Evolutionary conservation across 2,329 filamentous ascomycete genomes (phyloP).

Genomic region (Xylaria sp.): DNA sequence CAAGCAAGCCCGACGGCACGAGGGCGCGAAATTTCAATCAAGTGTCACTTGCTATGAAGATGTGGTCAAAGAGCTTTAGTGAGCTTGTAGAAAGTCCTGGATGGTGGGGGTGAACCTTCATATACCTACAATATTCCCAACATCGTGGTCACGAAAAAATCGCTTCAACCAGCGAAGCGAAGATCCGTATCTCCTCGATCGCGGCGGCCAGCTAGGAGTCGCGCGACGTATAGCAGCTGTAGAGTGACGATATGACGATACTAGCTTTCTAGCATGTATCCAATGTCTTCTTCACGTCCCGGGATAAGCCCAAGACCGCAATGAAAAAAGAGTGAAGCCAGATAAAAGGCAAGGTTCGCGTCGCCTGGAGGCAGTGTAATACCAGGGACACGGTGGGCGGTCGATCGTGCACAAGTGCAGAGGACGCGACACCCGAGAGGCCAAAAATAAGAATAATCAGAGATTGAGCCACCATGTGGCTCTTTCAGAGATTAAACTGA

Average conservation of each 20-base stretch:
- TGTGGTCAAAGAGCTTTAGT: neutral
- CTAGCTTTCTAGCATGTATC: neutral
- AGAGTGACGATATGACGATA: too few relatives aligned
- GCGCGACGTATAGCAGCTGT: neutral
- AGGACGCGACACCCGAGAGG: conserved; percentile 48
- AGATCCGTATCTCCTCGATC: neutral
- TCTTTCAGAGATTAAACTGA: neutral
- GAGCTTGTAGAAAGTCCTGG: too few relatives aligned
- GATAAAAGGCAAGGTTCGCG: conserved; percentile 52
- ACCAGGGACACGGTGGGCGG: conserved; percentile 69
- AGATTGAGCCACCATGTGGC: conserved; percentile 63
- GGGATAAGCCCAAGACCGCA: conserved; percentile 52
- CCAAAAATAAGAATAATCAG: conserved; percentile 87
- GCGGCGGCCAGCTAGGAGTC: neutral
- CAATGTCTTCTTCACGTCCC: conserved; percentile 55
- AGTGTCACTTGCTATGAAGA: neutral
- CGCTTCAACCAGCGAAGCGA: too few relatives aligned
- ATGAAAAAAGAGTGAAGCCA: too few relatives aligned
- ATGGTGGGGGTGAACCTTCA: too few relatives aligned
- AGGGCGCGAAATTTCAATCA: neutral
- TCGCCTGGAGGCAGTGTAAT: conserved; percentile 72
- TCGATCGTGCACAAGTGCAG: conserved; percentile 69
- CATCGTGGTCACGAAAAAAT: too few relatives aligned
- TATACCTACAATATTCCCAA: too few relatives aligned
- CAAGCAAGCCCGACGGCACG: neutral